These are phyloP conservation scores for Salix caprea DNA, from an alignment of 345 rosid species.

Conservation along the genomic window DNA sequence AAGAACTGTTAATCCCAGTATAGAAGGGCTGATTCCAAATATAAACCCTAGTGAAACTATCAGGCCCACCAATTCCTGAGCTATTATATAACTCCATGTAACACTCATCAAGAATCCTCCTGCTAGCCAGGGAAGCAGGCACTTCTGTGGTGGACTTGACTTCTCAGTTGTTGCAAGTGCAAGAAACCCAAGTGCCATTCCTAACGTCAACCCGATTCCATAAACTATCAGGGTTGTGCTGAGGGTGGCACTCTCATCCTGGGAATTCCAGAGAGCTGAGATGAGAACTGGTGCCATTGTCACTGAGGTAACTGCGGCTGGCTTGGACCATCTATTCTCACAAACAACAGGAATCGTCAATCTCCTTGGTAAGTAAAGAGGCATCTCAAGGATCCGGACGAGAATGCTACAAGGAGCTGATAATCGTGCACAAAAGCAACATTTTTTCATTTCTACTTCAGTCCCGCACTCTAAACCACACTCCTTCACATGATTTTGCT, in stretches of 20 bases:
- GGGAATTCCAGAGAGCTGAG: conserved; percentile 44
- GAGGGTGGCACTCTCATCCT: conserved; percentile 19
- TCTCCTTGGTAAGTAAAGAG: conserved; percentile 69
- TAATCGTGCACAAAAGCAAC: conserved; percentile 18
- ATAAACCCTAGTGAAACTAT: conserved; percentile 65
- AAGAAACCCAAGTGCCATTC: conserved; percentile 47
- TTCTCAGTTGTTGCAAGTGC: conserved; percentile 47
- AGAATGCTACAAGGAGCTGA: conserved; percentile 28
- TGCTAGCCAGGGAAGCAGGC: conserved; percentile 63
- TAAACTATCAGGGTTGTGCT: conserved; percentile 27
- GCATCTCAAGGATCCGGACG: conserved; percentile 47
- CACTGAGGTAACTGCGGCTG: conserved; percentile 57
- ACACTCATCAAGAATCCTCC: conserved; percentile 91
- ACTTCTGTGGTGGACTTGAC: conserved; percentile 58
- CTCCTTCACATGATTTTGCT: conserved; percentile 23
- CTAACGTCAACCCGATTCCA: conserved; percentile 43
- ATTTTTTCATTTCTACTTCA: conserved; percentile 16
- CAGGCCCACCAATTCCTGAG: conserved; percentile 77
- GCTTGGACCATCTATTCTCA: conserved; percentile 71
- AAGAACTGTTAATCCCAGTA: conserved; percentile 71
- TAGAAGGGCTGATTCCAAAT: conserved; percentile 58
- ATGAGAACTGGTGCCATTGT: conserved; percentile 66
- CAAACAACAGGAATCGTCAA: conserved; percentile 73
- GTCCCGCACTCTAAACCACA: conserved; percentile 24
- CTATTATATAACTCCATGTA: conserved; percentile 75